These are phyloP conservation scores for Cercophora scortea DNA, from an alignment of 495 filamentous ascomycete genomes.

Conservation along the genomic window DNA sequence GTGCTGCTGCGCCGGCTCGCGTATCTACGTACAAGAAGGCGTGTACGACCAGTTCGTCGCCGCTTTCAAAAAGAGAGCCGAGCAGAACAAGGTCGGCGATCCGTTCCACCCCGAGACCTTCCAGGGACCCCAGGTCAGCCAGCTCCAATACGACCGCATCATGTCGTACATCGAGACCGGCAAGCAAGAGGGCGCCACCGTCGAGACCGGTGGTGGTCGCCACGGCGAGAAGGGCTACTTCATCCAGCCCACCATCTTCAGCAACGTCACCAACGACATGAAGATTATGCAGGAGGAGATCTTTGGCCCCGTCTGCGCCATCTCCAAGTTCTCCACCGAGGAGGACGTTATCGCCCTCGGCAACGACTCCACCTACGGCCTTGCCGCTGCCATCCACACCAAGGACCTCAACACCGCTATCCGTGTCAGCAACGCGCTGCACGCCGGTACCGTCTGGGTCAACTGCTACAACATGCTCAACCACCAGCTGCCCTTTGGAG, in stretches of 20 bases:
- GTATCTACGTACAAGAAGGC: slow-evolving; percentile 90
- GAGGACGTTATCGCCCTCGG: slow-evolving; percentile 75
- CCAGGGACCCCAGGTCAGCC: slow-evolving; percentile 94
- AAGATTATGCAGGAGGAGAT: slow-evolving; percentile 99
- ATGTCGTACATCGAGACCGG: slow-evolving; percentile 95
- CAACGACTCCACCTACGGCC: slow-evolving; percentile 79
- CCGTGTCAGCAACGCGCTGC: slow-evolving; percentile 71
- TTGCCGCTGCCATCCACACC: slow-evolving; percentile 91
- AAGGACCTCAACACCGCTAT: slow-evolving; percentile 88
- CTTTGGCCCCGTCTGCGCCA: slow-evolving; percentile 89
- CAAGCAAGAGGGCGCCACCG: slow-evolving; percentile 77
- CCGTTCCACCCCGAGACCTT: slow-evolving; percentile 83
- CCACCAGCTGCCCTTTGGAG: slow-evolving; percentile 74
- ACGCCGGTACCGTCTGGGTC: slow-evolving; percentile 85
- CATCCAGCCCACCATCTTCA: slow-evolving; percentile 97
- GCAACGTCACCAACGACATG: slow-evolving; percentile 80
- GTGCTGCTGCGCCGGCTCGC: slow-evolving; percentile 94
- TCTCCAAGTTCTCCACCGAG: slow-evolving; percentile 88
- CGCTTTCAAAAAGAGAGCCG: slow-evolving; percentile 79
- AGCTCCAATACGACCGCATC: slow-evolving; percentile 94
- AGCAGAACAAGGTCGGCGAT: slow-evolving; percentile 81
- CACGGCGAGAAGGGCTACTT: slow-evolving; percentile 90
- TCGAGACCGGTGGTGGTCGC: slow-evolving; percentile 80
- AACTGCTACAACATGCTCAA: slow-evolving; percentile 62
- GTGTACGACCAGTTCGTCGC: slow-evolving; percentile 93